These are phyloP conservation scores for Atkinsonella hypoxylon DNA, from an alignment of 2,329 filamentous ascomycete species.

Conservation along the genomic window DNA sequence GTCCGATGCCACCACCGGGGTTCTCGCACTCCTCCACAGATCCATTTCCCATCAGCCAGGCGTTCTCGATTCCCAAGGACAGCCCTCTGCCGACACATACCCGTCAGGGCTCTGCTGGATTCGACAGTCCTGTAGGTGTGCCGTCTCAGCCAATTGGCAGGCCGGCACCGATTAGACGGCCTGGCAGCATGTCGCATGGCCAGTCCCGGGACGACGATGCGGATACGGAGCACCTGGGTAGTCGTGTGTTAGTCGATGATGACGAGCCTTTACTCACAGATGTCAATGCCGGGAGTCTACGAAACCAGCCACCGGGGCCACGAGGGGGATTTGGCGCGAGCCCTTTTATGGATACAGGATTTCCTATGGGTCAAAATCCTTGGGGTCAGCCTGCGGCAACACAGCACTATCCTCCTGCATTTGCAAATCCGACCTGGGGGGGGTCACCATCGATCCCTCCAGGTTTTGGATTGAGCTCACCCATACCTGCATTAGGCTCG, in stretches of 20 bases:
- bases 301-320: conserved; percentile 40
- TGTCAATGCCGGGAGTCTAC: conserved; percentile 20
- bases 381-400: conserved; percentile 28
- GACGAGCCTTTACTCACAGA: conserved; percentile 39
- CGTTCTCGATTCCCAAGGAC: conserved; percentile 22
- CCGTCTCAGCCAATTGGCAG: conserved; percentile 64
- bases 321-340: conserved; percentile 28
- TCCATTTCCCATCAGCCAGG: conserved; percentile 19
- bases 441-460: conserved; percentile 21
- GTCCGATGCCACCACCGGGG: conserved; percentile 25
- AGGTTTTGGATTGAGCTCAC: conserved; percentile 23
- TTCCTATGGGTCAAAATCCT: conserved; percentile 24
- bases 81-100: conserved; percentile 45
- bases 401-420: conserved; percentile 29
- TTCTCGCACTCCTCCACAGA: conserved; percentile 20
- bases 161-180: conserved; percentile 78
- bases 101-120: conserved; percentile 61
- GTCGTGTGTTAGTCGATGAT: conserved; percentile 76
- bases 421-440: conserved; percentile 29
- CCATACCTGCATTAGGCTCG: conserved; percentile 16
- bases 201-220: conserved; percentile 46
- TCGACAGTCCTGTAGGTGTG: conserved; percentile 41
- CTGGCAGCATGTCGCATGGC: conserved; percentile 56
- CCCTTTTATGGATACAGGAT: conserved; percentile 30
- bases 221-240: conserved; percentile 72